phyloP scores from a whole-genome alignment of 352 stramenopile species.

The Pythium sp. region DNA sequence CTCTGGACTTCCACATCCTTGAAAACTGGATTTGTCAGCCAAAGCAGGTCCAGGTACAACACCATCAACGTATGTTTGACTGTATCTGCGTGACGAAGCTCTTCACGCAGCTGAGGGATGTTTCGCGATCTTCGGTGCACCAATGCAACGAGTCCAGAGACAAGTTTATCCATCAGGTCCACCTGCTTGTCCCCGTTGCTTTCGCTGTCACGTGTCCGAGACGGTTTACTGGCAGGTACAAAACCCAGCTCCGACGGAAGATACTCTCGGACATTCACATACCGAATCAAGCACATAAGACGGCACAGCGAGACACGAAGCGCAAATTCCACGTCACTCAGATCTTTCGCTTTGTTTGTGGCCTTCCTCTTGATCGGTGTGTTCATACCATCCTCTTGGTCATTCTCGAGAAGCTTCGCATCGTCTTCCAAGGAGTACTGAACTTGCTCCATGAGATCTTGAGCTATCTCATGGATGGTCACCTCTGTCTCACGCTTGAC shows the following conservation, averaged over 20 bases:
- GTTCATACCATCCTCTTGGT: conserved; percentile 7
- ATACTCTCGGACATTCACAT: conserved; percentile 66
- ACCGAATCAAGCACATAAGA: conserved; percentile 58
- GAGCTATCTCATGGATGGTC: conserved; percentile 68
- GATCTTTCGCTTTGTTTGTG: conserved; percentile 42
- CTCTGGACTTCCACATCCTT: conserved; percentile 30
- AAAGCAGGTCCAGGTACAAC: conserved; percentile 76
- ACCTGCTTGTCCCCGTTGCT: conserved; percentile 1
- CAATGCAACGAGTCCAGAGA: conserved; percentile 33
- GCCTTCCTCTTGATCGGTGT: conserved; percentile 22
- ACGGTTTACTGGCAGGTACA: background rate
- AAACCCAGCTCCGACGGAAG: conserved; percentile 23
- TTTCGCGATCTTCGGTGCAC: conserved; percentile 48
- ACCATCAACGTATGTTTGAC: conserved; percentile 67
- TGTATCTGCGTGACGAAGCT: conserved; percentile 50
- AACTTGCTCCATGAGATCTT: conserved; percentile 66
- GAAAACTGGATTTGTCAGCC: conserved; percentile 68
- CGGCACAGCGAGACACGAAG: conserved; percentile 58
- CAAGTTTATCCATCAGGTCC: conserved; percentile 38
- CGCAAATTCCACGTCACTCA: conserved; percentile 67
- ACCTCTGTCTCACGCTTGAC: conserved; percentile 77
- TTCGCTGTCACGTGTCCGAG: background rate
- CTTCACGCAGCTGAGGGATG: conserved; percentile 44
- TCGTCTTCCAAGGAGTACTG: conserved; percentile 55
- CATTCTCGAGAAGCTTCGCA: conserved; percentile 29